These are phyloP conservation scores for Paramecium bursaria DNA, from an alignment of 73 alveolate species.

Conservation along the genomic window DNA sequence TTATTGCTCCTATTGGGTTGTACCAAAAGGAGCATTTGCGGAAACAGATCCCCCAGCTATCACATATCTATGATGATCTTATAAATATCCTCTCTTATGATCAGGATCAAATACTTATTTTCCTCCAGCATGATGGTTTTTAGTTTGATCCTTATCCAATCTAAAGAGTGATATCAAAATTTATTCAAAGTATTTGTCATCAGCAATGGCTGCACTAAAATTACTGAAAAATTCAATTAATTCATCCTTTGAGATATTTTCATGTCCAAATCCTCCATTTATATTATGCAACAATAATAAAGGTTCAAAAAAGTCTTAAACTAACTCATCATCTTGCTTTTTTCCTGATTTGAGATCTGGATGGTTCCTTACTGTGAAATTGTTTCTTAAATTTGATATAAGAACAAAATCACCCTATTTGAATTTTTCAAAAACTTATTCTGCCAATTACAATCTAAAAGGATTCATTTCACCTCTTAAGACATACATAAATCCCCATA, in stretches of 20 bases:
- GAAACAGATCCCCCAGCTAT: slow-evolving; percentile 67
- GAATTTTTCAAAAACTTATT: slow-evolving; percentile 77
- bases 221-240: slow-evolving; percentile 63
- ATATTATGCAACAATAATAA: slow-evolving; percentile 64
- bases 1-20: slow-evolving; percentile 54
- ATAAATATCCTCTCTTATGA: slow-evolving; percentile 60
- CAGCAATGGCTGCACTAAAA: slow-evolving; percentile 58
- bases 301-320: slow-evolving; percentile 67
- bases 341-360: slow-evolving; percentile 88
- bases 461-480: slow-evolving; percentile 75
- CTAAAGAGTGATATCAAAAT: slow-evolving; percentile 29
- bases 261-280: slow-evolving; percentile 59
- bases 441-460: slow-evolving; percentile 69
- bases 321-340: slow-evolving; percentile 83
- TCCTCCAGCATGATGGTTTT: slow-evolving; percentile 67
- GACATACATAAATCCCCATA: slow-evolving; percentile 74
- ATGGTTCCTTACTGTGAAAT: slow-evolving; percentile 86
- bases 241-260: slow-evolving; percentile 57
- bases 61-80: slow-evolving; percentile 70
- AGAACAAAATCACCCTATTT: slow-evolving; percentile 82
- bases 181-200: slow-evolving; percentile 66
- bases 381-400: slow-evolving; percentile 84
- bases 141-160: slow-evolving; percentile 9
- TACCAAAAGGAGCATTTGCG: slow-evolving; percentile 85
- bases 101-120: slow-evolving; percentile 72